Evolutionary conservation across 352 stramenopile genomes (phyloP).

Genomic region (Phytophthora hybrid): DNA sequence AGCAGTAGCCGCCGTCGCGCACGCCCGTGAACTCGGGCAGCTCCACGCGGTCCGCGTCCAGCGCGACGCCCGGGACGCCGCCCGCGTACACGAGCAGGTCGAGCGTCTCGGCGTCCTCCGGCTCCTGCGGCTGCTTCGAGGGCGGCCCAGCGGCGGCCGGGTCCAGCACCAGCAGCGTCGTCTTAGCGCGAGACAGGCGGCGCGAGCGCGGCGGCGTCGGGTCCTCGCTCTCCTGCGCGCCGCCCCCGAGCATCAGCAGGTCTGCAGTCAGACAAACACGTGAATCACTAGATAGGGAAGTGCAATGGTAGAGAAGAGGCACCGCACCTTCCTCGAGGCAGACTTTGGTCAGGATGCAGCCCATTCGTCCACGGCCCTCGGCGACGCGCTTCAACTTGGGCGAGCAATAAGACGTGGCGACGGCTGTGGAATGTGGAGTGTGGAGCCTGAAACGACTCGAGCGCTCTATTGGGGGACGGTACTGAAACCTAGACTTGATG

Average conservation of each 20-base stretch:
- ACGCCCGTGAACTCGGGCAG: conserved; percentile 72
- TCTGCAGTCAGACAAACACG: conserved; percentile 20
- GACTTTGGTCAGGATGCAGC: conserved; percentile 64
- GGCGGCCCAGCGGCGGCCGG: conserved; percentile 16
- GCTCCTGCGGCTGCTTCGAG: not conserved
- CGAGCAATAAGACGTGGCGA: conserved; percentile 5
- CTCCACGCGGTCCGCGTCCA: conserved; percentile 65
- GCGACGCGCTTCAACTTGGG: conserved; percentile 19
- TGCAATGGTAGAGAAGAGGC: conserved; percentile 12
- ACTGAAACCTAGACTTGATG: conserved; percentile 9
- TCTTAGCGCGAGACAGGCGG: conserved; percentile 49
- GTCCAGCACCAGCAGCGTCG: conserved; percentile 47
- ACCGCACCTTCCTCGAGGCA: conserved; percentile 52
- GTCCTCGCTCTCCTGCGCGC: conserved; percentile 24
- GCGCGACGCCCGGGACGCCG: conserved; percentile 71
- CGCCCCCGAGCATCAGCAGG: conserved; percentile 34
- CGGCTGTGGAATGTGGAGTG: not conserved
- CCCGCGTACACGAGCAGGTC: conserved; percentile 56
- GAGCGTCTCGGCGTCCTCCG: conserved; percentile 19
- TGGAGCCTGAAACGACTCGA: conserved; percentile 27
- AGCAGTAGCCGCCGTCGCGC: conserved; percentile 57
- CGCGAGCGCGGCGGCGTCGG: conserved; percentile 11
- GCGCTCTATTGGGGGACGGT: not conserved
- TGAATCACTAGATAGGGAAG: not conserved
- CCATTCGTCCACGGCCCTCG: conserved; percentile 38